Conservation (phyloP, 2,329 filamentous ascomycete genomes). For the Delphinella strobiligena region DNA sequence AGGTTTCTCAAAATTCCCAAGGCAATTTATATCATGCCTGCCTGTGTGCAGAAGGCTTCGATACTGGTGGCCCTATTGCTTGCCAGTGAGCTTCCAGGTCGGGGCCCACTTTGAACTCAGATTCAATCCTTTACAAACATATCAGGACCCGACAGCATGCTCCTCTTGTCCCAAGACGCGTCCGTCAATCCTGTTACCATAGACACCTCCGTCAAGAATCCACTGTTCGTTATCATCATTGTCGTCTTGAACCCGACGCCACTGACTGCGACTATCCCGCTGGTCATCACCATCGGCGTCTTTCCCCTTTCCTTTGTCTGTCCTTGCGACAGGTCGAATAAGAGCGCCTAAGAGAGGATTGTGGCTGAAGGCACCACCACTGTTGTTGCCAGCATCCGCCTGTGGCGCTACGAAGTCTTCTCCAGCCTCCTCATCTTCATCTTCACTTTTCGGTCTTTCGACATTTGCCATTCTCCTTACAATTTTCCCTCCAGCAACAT, state of each 20-base stretch:
- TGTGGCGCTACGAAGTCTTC: conserved; percentile 20
- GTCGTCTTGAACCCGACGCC: conserved; percentile 41
- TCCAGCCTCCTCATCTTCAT: conserved; percentile 37
- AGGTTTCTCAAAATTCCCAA: too few relatives aligned
- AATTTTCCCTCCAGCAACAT: conserved; percentile 65
- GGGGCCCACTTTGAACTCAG: too few relatives aligned
- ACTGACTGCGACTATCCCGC: conserved; percentile 27
- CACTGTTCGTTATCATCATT: conserved; percentile 41
- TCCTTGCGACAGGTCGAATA: conserved; percentile 48
- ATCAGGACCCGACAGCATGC: conserved; percentile 14
- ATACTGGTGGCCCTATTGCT: too few relatives aligned
- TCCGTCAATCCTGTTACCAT: conserved; percentile 25
- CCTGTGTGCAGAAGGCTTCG: too few relatives aligned
- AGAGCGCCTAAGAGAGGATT: conserved; percentile 56
- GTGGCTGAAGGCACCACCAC: conserved; percentile 50
- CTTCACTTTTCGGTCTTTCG: conserved; percentile 45
- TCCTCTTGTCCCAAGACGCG: conserved; percentile 16
- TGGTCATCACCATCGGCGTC: conserved; percentile 17
- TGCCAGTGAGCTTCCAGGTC: too few relatives aligned
- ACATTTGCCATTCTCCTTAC: conserved; percentile 54
- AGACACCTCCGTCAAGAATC: conserved; percentile 40
- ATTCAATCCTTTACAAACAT: not conserved
- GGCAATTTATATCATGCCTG: too few relatives aligned
- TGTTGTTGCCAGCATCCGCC: conserved; percentile 12
- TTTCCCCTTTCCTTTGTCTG: conserved; percentile 42